Evolutionary conservation across 805 yeast genomes (phyloP), one percentile per base, ranked within the genome.

Genomic region (Kluyveromyces dobzhanskii): DNA sequence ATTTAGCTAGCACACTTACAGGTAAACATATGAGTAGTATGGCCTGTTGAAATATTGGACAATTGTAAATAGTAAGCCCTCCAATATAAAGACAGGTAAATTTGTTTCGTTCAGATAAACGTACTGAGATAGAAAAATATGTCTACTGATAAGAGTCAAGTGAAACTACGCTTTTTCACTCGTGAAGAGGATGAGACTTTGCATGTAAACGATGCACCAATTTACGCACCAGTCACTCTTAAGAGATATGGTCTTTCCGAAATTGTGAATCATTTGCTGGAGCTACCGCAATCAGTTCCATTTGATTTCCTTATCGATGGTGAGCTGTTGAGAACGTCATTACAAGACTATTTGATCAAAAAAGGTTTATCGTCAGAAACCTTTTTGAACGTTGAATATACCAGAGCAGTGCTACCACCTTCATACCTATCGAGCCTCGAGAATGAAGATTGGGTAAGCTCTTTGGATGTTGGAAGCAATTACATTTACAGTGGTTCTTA

Each of bases 381-480:
- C 1, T 75, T 80, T 39, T 59, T 92, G 44, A 77, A 77, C 21
- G 66, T 92, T 34, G 98, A 92, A 57, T 92, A 92, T 65, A 85
- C 95, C 10, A 73, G 95, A 49, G 87, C 96, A 1, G 81, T 87
- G 28, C 71, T 90, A 37, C 98, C 98, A 14, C 98, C 98, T n/a
- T 78, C 90, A 18, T 88, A 76, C 54, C 67, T 87, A 46, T 86
- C 94, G 3, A 80, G 94, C 32, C 92, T 81, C 62, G 76, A 78
- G 54, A 87, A 90, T 55, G 95, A 90, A 45, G 98, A 92, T 62
- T 92, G 98, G 98, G 76, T 92, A 17, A 85, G 95, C 17, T 73
- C 94, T 1, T 61, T 67, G 50, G 76, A 66, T 43, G 62, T 54
- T 9, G 61, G 66, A 24, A 51, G 57, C 32, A 44, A 48, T 4